Percentiles rank a stretch among this genome's conserved stretches.
phyloP scores from a whole-genome alignment of 768 basidiomycete species.

The Lactarius deliciosus region DNA sequence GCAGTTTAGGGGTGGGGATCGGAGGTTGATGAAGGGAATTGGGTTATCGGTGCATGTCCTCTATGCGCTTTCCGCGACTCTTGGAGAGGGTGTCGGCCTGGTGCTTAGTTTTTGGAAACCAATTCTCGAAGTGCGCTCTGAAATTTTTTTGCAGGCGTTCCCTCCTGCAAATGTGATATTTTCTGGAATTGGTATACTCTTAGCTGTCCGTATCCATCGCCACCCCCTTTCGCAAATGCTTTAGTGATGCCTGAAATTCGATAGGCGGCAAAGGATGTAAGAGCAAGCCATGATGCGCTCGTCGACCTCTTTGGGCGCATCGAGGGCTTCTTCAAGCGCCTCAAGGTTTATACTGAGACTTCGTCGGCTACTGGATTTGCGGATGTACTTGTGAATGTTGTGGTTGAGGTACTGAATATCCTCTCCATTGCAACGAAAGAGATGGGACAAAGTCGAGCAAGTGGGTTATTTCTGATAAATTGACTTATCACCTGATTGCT shows the following conservation, averaged over 20 bases:
- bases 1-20: not conserved
- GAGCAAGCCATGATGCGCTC: not conserved
- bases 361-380: not conserved
- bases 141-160: not conserved
- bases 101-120: not conserved
- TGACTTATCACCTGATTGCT: not conserved
- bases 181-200: not conserved
- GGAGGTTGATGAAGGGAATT: not conserved
- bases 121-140: not conserved
- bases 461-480: not conserved
- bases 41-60: not conserved
- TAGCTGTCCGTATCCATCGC: not conserved
- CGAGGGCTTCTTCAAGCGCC: conserved; percentile 1
- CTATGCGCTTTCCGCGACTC: not conserved
- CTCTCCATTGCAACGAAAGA: not conserved
- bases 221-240: not conserved
- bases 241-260: not conserved
- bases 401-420: not conserved
- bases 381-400: not conserved
- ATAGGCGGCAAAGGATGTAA: not conserved
- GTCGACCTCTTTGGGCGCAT: not conserved
- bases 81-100: not conserved
- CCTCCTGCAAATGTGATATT: not conserved
- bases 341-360: not conserved
- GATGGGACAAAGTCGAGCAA: not conserved